Evolutionary conservation across 495 filamentous ascomycete genomes (phyloP).

Genomic region (Talaromyces stipitatus): DNA sequence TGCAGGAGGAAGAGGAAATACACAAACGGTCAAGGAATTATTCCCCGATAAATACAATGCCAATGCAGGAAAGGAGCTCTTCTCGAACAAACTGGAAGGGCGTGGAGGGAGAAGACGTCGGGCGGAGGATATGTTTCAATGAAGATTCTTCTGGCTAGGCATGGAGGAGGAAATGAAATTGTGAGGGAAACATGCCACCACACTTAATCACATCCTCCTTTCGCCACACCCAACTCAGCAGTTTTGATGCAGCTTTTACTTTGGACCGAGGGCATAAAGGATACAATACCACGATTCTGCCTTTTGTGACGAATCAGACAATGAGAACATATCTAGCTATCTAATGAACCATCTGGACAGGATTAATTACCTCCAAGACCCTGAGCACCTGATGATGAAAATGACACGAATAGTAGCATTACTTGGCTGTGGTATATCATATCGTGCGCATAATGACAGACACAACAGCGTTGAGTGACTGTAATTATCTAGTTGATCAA

Average conservation of each 20-base stretch:
- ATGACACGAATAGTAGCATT: neutral
- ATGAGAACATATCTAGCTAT: neutral
- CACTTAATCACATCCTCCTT: no score
- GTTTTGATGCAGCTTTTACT: neutral
- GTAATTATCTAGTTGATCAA: neutral
- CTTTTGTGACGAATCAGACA: neutral
- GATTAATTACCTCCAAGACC: no score
- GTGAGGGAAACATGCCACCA: neutral
- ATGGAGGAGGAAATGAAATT: no score
- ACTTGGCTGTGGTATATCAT: neutral
- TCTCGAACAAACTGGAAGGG: constrained; percentile 46
- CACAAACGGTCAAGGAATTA: constrained; percentile 55
- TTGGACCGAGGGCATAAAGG: neutral
- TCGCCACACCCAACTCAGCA: neutral
- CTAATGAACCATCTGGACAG: neutral
- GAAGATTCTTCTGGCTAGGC: constrained; percentile 6
- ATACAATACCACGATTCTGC: neutral
- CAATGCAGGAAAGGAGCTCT: constrained; percentile 67
- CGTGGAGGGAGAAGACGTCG: constrained; percentile 39
- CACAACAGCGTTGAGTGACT: neutral
- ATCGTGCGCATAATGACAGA: neutral
- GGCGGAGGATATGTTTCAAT: constrained; percentile 47
- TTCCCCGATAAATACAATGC: constrained; percentile 58
- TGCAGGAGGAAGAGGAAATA: constrained; percentile 35
- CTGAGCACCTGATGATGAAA: no score